Conservation (phyloP, 2,329 filamentous ascomycete species). For the Peltaster fructicola region DNA sequence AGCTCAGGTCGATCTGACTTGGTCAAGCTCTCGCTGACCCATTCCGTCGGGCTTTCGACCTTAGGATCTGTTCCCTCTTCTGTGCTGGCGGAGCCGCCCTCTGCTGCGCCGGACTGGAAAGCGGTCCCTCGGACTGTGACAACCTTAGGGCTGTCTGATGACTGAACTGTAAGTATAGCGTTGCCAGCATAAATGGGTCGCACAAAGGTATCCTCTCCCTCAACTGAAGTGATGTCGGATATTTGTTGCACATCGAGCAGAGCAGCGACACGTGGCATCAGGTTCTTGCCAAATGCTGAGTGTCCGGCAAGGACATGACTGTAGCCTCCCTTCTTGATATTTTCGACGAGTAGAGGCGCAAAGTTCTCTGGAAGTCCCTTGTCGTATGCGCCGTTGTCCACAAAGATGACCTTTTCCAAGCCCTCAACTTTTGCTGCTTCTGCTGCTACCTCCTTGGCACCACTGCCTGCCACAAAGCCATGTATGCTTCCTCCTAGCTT, state of each 20-base stretch:
- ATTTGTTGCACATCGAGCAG: slow-evolving; percentile 84
- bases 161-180: slow-evolving; percentile 90
- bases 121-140: slow-evolving; percentile 87
- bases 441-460: slow-evolving; percentile 56
- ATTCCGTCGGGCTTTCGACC: slow-evolving; percentile 54
- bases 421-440: slow-evolving; percentile 80
- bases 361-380: slow-evolving; percentile 90
- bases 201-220: slow-evolving; percentile 85
- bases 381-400: slow-evolving; percentile 82
- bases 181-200: slow-evolving; percentile 96
- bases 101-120: slow-evolving; percentile 57
- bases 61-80: slow-evolving; percentile 78
- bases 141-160: slow-evolving; percentile 66
- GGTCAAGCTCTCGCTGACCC: slow-evolving; percentile 83
- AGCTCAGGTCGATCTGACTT: slow-evolving; percentile 91
- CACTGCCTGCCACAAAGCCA: slow-evolving; percentile 70
- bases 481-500: slow-evolving; percentile 75
- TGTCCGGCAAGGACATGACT: slow-evolving; percentile 83
- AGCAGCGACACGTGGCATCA: slow-evolving; percentile 81
- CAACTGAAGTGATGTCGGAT: slow-evolving; percentile 74
- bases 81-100: slow-evolving; percentile 56
- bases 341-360: slow-evolving; percentile 83
- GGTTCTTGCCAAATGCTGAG: slow-evolving; percentile 89
- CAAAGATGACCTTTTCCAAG: slow-evolving; percentile 74
- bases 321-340: slow-evolving; percentile 88